Evolutionary conservation across 805 yeast species (phyloP).

Genomic region (Candida golubevii): DNA sequence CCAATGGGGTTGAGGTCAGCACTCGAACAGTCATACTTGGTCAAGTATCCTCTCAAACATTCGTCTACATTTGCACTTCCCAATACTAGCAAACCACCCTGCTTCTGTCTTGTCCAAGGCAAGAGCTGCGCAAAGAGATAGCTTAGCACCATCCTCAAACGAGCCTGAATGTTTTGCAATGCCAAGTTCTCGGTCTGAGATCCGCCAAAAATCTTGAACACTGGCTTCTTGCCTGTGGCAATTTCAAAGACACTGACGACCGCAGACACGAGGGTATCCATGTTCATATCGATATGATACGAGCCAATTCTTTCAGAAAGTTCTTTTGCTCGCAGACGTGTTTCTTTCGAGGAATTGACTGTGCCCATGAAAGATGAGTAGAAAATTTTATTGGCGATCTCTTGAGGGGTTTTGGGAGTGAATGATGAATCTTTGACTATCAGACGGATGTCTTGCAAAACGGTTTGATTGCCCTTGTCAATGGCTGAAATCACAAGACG

Average conservation of each 20-base stretch:
- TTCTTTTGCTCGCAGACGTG: constrained; percentile 75
- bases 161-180: constrained; percentile 92
- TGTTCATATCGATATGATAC: constrained; percentile 86
- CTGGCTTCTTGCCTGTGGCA: constrained; percentile 86
- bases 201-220: constrained; percentile 92
- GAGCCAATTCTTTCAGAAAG: constrained; percentile 76
- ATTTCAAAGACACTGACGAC: constrained; percentile 74
- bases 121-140: constrained; percentile 89
- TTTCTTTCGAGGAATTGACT: constrained; percentile 82
- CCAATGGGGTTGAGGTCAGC: constrained; percentile 99
- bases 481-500: constrained; percentile 72
- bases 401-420: constrained; percentile 70
- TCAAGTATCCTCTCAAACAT: constrained; percentile 88
- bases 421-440: constrained; percentile 60
- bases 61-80: constrained; percentile 99
- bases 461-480: constrained; percentile 64
- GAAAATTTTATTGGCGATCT: constrained; percentile 70
- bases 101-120: constrained; percentile 85
- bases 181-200: constrained; percentile 88
- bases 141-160: constrained; percentile 90
- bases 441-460: constrained; percentile 66
- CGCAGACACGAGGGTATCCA: constrained; percentile 78
- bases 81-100: constrained; percentile 79
- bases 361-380: constrained; percentile 97
- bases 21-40: constrained; percentile 95